A percentile compares a stretch with the other conserved stretches of the same genome.
These are phyloP conservation scores for Penicillium frequentans DNA, from an alignment of 2,329 filamentous ascomycete species.

Conservation along the genomic window DNA sequence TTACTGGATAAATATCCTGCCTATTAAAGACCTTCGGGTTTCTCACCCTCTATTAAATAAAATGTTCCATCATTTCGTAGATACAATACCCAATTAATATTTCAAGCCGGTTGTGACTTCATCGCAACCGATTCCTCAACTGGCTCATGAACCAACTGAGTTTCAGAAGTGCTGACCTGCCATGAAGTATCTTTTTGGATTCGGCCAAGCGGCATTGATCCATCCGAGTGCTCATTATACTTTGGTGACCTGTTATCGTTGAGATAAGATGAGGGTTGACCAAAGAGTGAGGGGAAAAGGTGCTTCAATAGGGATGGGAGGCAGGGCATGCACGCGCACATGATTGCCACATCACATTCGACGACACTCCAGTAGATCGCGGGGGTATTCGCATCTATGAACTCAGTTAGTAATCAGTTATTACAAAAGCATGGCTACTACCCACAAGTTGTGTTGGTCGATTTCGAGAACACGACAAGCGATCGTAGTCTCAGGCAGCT, in stretches of 20 bases:
- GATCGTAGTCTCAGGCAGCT: constrained; percentile 43
- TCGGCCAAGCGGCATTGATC: neutral
- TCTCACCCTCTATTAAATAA: neutral
- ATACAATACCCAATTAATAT: neutral
- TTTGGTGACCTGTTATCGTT: neutral
- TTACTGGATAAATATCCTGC: neutral
- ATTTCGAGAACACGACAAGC: constrained; percentile 41
- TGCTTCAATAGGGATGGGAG: constrained; percentile 19
- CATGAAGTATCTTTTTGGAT: neutral
- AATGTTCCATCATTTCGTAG: neutral
- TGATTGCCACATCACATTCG: constrained; percentile 46
- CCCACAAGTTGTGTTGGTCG: constrained; percentile 39
- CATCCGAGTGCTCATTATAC: neutral
- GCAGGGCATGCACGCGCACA: constrained; percentile 47
- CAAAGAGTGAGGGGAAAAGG: constrained; percentile 14
- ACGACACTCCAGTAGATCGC: constrained; percentile 44
- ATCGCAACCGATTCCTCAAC: neutral
- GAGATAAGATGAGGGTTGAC: neutral
- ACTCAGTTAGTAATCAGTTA: neutral
- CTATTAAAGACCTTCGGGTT: neutral
- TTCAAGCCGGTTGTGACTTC: neutral
- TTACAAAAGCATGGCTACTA: neutral
- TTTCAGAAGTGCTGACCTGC: neutral
- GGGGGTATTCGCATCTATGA: constrained; percentile 39
- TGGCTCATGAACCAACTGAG: neutral